A percentile compares a stretch with the other conserved stretches of the same genome.
phyloP scores from a whole-genome alignment of 2,329 filamentous ascomycete species.

The Ophiocordyceps camponoti-floridani region DNA sequence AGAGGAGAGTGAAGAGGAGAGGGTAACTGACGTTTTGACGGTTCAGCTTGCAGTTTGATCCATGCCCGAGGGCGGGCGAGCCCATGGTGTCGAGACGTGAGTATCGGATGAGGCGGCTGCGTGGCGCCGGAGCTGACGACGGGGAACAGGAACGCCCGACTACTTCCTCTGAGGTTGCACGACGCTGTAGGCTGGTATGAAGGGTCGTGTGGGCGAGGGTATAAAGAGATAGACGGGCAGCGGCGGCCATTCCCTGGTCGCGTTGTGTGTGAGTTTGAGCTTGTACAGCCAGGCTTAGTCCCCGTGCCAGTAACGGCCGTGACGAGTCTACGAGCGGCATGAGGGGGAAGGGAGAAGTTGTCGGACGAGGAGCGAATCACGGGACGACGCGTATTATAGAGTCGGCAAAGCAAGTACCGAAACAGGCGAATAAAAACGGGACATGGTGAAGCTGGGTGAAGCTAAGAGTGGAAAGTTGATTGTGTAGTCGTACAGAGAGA shows the following conservation, averaged over 20 bases:
- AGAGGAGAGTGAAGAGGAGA: neutral
- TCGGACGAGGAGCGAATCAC: neutral
- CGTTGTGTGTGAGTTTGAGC: conserved; percentile 3
- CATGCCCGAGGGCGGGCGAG: conserved; percentile 90
- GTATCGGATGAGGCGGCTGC: conserved; percentile 8
- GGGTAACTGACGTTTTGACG: too few relatives aligned
- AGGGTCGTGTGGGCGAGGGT: conserved; percentile 2
- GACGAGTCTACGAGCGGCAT: neutral
- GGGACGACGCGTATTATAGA: neutral
- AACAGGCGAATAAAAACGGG: neutral
- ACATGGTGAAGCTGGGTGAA: neutral
- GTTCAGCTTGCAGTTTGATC: conserved; percentile 89
- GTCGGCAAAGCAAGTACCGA: neutral
- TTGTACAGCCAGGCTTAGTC: neutral
- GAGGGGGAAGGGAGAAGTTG: neutral
- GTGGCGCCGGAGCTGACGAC: conserved; percentile 7
- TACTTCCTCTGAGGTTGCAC: conserved; percentile 70
- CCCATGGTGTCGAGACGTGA: conserved; percentile 92
- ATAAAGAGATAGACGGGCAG: conserved; percentile 4
- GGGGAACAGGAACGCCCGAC: conserved; percentile 56
- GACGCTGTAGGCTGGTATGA: conserved; percentile 1
- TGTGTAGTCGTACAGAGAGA: too few relatives aligned
- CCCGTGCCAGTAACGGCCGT: neutral
- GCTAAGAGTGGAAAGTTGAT: neutral
- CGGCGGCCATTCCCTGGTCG: neutral